Base-by-base conservation (phyloP, 306 rosid genomes). In the Prunus mongolica region DNA sequence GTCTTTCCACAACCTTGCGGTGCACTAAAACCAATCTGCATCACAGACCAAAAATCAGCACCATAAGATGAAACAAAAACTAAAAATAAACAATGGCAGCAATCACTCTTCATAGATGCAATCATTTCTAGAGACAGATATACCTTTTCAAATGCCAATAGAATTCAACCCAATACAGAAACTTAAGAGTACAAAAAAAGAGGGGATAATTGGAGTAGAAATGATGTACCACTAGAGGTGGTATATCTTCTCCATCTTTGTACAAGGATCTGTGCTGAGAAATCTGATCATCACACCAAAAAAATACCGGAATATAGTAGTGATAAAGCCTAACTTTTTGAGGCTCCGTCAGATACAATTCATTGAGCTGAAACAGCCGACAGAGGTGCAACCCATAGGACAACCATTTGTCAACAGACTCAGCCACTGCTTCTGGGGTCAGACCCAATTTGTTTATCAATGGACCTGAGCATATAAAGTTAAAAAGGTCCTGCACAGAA, bases 1-100 rank as follows among this genome's bases (percentile, higher is more conserved):
- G 99, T 95, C 88, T 95, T 95, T 74, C 99, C 99, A 83, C 97
- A 95, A 76, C 97, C 97, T 91, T 95, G 99, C 12, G 97, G 97
- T 19, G 98, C 97, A 82, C 97, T 95, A 78, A 95, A 95, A 75
- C 98, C 98, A 78, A 95, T 90, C 97, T 95, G 85, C 83, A 69
- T 49, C 46, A 63, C 41, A 74, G 64, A 81, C 62, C 58, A 76
- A 76, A 56, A 25, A 11, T 77, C 24, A 77, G 68, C 70, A 60
- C 18, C 20, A 18, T n/a, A 34, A 8, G 27, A 56, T 19, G 47
- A 69, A 44, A 27, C 67, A 25, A 73, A n/a, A 20, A 25, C 51
- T 3, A 51, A 24, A 16, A 10, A 69, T 22, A 46, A 55, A 55
- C 20, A 44, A 44, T 71, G 15, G 22, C 22, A 20, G 74, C 27